Conservation (phyloP, 768 basidiomycete species). For the Tulasnella sp. region DNA sequence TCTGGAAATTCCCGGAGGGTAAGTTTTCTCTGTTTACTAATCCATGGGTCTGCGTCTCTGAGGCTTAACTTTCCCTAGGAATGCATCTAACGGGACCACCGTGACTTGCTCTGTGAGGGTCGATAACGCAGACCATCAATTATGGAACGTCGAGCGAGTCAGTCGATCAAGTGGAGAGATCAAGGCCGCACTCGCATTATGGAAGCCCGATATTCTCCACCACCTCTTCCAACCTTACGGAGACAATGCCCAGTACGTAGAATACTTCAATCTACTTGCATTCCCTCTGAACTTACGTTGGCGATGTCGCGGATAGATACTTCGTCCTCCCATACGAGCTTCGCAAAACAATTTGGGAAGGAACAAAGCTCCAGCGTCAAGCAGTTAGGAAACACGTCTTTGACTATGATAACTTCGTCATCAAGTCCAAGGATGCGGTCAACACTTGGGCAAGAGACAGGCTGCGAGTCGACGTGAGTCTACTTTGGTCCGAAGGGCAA, state of each 20-base stretch:
- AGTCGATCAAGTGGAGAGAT: neutral
- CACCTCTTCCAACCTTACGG: neutral
- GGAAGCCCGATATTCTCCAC: neutral
- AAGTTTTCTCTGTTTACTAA: neutral
- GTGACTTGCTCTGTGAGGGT: neutral
- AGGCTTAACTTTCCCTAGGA: neutral
- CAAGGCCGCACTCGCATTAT: neutral
- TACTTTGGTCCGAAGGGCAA: too few species aligned
- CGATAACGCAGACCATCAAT: neutral
- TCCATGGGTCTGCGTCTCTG: neutral
- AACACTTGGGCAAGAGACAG: neutral
- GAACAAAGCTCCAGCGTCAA: neutral
- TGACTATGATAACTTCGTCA: neutral
- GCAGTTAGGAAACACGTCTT: neutral
- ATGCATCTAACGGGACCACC: neutral
- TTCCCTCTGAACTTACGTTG: neutral
- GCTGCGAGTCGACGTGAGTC: neutral
- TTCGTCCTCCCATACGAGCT: neutral
- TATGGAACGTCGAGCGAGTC: neutral
- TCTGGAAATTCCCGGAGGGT: neutral
- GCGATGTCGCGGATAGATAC: neutral
- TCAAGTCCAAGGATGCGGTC: neutral
- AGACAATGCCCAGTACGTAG: neutral
- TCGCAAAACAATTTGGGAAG: neutral
- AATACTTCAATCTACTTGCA: neutral